Evolutionary conservation across 441 rosid genomes (phyloP).

Genomic region (Syzygium malaccense): DNA sequence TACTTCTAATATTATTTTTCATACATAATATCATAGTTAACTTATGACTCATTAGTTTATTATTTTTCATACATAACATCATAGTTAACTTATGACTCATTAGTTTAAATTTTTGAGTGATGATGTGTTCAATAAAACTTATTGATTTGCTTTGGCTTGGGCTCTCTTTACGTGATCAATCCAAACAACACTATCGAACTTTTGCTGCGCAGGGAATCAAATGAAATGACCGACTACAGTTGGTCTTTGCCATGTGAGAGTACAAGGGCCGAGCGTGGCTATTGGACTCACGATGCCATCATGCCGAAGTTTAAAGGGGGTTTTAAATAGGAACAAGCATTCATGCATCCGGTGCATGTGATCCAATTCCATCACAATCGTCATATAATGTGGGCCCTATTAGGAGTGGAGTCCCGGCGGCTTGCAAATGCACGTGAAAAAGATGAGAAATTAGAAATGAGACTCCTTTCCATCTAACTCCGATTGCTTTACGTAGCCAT

Average conservation of each 20-base stretch:
- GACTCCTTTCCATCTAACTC: not conserved
- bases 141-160: not conserved
- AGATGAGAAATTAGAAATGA: not conserved
- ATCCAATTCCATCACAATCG: not conserved
- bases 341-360: not conserved
- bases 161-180: not conserved
- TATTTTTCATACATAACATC: not conserved
- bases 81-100: not conserved
- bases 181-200: not conserved
- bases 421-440: not conserved
- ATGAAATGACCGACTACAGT: not conserved
- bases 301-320: not conserved
- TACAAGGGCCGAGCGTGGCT: not conserved
- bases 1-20: not conserved
- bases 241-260: not conserved
- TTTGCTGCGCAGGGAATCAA: not conserved
- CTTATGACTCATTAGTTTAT: not conserved
- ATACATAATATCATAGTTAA: not conserved
- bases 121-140: not conserved
- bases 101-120: not conserved
- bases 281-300: not conserved
- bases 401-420: not conserved
- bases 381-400: not conserved
- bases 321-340: not conserved
- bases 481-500: not conserved